Base-by-base conservation (phyloP, 1,139 yeast species). In the Pichia sp. region DNA sequence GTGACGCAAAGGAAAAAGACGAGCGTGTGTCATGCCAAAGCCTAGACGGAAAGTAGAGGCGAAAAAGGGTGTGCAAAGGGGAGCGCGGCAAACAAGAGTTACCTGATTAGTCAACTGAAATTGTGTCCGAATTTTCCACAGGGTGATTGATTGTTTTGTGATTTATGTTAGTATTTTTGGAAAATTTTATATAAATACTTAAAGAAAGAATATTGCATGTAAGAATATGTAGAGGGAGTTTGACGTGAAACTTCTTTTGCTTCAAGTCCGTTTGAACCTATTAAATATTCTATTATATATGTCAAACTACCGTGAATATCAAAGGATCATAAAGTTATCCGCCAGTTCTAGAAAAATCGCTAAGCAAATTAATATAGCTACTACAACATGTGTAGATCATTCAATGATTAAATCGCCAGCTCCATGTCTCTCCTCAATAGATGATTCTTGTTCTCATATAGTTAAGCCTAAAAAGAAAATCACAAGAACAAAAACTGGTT, bases 401-500 rank as follows among this genome's bases (percentile, higher is more conserved):
- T 19, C 42, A 14, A 25, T 43, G 18, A 18, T 42, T 5, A n/a
- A 14, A 16, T 28, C 38, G 4, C 8, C 44, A 39, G 5, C 29
- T 14, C 5, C 28, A 29, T 22, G 25, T 22, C 25, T 22, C 25
- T 27, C 47, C n/a, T 18, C 42, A 16, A 29, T 38, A 19, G 14
- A 33, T n/a, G 16, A 49, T 27, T 36, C 49, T 14, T 9, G 28
- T 30, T 13, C 38, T 42, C 31, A 25, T n/a, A 30, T 50, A 22
- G 36, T 29, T 5, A 56, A 56, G 18, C 52, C 59, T 39, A 66
- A 61, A 46, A 59, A 60, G 48, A 70, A 68, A 56, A 67, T 67
- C 41, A 67, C 67, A 30, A 62, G 73, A 56, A 67, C 71, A 3
- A 69, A 67, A 50, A 66, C 72, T 2, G 73, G 73, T 1, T 70